Conservation (phyloP, 2,329 filamentous ascomycete genomes). For the Pezicula carpinea region DNA sequence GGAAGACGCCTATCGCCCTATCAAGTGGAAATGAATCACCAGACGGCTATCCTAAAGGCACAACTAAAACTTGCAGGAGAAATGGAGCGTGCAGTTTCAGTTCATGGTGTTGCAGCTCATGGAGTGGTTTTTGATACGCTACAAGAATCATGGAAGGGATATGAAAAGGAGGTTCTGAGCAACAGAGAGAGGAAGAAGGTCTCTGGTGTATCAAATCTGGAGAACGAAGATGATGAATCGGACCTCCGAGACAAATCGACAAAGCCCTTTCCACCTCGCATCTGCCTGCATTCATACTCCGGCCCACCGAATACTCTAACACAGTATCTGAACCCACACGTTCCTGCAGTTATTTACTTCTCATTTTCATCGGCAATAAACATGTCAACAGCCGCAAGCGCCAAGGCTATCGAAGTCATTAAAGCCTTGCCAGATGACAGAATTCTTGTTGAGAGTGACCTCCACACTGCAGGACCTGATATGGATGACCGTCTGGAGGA, state of each 20-base stretch:
- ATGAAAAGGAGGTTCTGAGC: slow-evolving; percentile 58
- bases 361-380: slow-evolving; percentile 88
- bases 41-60: slow-evolving; percentile 58
- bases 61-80: slow-evolving; percentile 70
- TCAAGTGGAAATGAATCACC: slow-evolving; percentile 64
- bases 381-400: slow-evolving; percentile 48
- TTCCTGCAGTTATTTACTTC: slow-evolving; percentile 77
- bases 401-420: slow-evolving; percentile 54
- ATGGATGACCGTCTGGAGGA: slow-evolving; percentile 79
- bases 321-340: slow-evolving; percentile 69
- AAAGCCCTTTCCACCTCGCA: slow-evolving; percentile 74
- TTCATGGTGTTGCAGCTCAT: slow-evolving; percentile 58
- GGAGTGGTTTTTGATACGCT: slow-evolving; percentile 62
- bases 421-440: slow-evolving; percentile 70
- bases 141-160: slow-evolving; percentile 62
- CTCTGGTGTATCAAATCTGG: slow-evolving; percentile 33
- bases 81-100: slow-evolving; percentile 69
- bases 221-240: slow-evolving; percentile 31
- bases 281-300: slow-evolving; percentile 93
- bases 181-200: slow-evolving; percentile 51
- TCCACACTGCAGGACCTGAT: slow-evolving; percentile 72
- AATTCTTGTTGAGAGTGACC: slow-evolving; percentile 83
- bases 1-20: slow-evolving; percentile 64
- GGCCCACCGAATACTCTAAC: slow-evolving; percentile 69
- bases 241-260: slow-evolving; percentile 28